Conservation (phyloP, 345 rosid genomes). For the Cardiospermum halicacabum region DNA sequence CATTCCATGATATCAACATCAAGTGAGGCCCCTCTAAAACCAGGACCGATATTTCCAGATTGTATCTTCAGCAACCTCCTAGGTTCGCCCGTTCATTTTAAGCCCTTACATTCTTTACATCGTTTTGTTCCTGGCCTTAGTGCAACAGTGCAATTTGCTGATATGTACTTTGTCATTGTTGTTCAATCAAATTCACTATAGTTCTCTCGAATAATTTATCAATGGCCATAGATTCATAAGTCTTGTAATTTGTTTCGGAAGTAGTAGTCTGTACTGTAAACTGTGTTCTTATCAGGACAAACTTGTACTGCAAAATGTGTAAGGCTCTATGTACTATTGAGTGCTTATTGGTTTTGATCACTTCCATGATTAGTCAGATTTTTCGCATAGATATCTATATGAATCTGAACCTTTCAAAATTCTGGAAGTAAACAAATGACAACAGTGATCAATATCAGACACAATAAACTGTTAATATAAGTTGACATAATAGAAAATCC, state of each 20-base stretch:
- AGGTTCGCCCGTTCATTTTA: not conserved
- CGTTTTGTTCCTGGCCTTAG: not conserved
- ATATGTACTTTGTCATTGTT: not conserved
- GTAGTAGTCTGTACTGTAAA: conserved; percentile 3
- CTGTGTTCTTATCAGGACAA: not conserved
- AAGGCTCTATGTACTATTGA: too few species aligned
- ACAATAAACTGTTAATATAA: too few species aligned
- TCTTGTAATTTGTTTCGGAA: conserved; percentile 1
- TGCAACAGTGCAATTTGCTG: not conserved
- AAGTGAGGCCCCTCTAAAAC: conserved; percentile 16
- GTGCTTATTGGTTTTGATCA: too few species aligned
- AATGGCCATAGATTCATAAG: conserved; percentile 5
- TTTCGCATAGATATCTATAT: too few species aligned
- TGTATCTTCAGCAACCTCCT: not conserved
- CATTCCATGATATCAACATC: conserved; percentile 64
- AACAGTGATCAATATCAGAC: too few species aligned
- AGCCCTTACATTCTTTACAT: conserved; percentile 9
- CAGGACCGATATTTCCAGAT: conserved; percentile 5
- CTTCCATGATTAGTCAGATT: too few species aligned
- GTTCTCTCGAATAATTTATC: conserved; percentile 7
- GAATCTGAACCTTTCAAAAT: too few species aligned
- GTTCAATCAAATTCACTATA: not conserved
- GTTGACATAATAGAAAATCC: too few species aligned
- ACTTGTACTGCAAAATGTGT: not conserved
- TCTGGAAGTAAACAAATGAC: too few species aligned